Evolutionary conservation across 768 basidiomycete species (phyloP).

Genomic region (Russula sp.): DNA sequence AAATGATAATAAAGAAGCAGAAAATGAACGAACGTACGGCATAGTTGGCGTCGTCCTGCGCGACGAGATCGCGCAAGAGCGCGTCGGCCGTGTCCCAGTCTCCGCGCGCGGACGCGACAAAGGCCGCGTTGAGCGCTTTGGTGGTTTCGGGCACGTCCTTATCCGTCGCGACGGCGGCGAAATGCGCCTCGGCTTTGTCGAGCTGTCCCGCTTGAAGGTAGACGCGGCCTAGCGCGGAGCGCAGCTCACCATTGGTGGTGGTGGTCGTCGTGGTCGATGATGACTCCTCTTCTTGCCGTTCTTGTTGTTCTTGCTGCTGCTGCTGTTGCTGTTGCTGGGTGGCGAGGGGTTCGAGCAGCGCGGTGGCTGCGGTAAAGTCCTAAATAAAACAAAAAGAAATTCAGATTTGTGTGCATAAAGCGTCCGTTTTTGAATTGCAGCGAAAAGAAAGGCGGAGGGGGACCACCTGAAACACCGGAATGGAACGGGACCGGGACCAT

Average conservation of each 20-base stretch:
- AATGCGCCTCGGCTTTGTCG: conserved; percentile 49
- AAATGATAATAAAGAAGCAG: too few relatives aligned
- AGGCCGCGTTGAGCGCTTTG: conserved; percentile 51
- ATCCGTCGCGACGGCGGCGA: conserved; percentile 43
- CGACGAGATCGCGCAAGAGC: conserved; percentile 38
- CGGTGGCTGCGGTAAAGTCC: conserved; percentile 65
- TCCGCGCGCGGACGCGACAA: conserved; percentile 62
- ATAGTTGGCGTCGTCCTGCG: conserved; percentile 33
- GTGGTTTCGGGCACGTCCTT: conserved; percentile 35
- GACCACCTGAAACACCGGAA: too few relatives aligned
- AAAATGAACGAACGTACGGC: not conserved
- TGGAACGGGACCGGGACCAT: too few relatives aligned
- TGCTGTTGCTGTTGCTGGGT: conserved; percentile 17
- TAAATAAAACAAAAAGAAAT: conserved; percentile 23
- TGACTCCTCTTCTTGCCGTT: not conserved
- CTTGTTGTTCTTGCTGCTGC: not conserved
- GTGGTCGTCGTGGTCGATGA: not conserved
- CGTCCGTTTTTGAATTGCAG: too few relatives aligned
- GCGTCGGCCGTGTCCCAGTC: conserved; percentile 53
- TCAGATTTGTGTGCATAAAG: too few relatives aligned
- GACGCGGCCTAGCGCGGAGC: conserved; percentile 63
- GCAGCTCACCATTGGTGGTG: conserved; percentile 39
- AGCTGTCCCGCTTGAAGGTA: conserved; percentile 71
- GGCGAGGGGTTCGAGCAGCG: conserved; percentile 62
- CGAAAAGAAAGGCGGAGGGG: too few relatives aligned